These are phyloP conservation scores for Myrmaecium sp. DNA, from an alignment of 2,329 filamentous ascomycete genomes.

Conservation along the genomic window DNA sequence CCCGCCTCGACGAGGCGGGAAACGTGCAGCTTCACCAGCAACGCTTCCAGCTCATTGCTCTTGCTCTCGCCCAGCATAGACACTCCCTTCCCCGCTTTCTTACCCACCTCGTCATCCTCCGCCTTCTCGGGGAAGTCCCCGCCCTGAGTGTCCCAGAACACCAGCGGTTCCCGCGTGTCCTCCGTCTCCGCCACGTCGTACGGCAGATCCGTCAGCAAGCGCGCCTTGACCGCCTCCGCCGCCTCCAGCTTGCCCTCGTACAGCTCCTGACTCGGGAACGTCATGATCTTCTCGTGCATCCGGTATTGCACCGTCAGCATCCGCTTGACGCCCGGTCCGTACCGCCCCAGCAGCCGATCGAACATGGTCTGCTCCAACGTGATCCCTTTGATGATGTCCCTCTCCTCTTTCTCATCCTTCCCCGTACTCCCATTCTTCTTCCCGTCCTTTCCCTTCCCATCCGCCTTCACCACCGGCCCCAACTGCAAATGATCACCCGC, in stretches of 20 bases:
- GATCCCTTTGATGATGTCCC: conserved; percentile 31
- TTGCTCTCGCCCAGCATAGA: conserved; percentile 54
- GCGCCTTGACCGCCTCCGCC: conserved; percentile 57
- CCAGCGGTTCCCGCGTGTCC: conserved; percentile 69
- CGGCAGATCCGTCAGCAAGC: conserved; percentile 59
- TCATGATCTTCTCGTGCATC: conserved; percentile 94
- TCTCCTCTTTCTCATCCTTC: conserved; percentile 24
- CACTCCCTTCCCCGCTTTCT: conserved; percentile 24
- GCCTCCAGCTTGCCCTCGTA: conserved; percentile 73
- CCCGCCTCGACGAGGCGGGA: conserved; percentile 59
- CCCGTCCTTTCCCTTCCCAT: conserved; percentile 15
- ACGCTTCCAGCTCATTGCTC: conserved; percentile 81
- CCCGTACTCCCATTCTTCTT: too few species aligned
- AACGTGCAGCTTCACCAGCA: conserved; percentile 65
- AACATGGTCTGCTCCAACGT: conserved; percentile 83
- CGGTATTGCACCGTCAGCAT: conserved; percentile 97
- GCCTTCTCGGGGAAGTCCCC: conserved; percentile 75
- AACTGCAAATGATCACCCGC: conserved; percentile 91
- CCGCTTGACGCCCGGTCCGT: conserved; percentile 70
- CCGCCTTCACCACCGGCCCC: conserved; percentile 73
- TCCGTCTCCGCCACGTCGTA: conserved; percentile 68
- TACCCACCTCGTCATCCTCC: conserved; percentile 49
- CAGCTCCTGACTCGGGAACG: conserved; percentile 75
- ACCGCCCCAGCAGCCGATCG: conserved; percentile 65
- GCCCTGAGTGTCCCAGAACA: conserved; percentile 94